Percentiles rank a stretch among this genome's conserved stretches.
Conservation (phyloP, 331 rosid genomes). For the Rhamnella rubrinervis region DNA sequence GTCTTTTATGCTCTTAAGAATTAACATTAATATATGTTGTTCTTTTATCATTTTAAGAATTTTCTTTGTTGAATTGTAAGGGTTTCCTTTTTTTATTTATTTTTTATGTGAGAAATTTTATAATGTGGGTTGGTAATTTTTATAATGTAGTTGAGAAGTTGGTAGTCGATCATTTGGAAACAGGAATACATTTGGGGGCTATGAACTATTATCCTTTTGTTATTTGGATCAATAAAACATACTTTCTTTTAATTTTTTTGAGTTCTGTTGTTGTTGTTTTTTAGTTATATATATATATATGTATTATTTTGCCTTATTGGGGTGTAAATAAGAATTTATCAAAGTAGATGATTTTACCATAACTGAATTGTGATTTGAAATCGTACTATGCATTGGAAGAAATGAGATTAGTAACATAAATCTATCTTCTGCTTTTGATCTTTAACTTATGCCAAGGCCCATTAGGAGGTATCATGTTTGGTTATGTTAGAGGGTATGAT, state of each 20-base stretch:
- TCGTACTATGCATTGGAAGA: background rate
- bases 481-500: slow-evolving; percentile 2
- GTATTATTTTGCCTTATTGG: no score
- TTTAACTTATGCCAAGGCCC: background rate
- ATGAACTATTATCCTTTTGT: background rate
- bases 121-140: slow-evolving; percentile 32
- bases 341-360: no score
- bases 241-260: background rate
- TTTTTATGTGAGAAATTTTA: slow-evolving; percentile 10
- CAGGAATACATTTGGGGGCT: background rate
- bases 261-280: background rate
- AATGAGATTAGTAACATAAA: background rate
- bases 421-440: background rate
- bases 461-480: slow-evolving; percentile 1
- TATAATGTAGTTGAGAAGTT: slow-evolving; percentile 30
- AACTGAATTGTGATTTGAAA: background rate
- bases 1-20: background rate
- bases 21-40: background rate
- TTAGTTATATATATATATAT: no score
- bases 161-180: slow-evolving; percentile 10
- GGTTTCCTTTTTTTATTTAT: background rate
- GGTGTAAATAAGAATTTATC: no score
- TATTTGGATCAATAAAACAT: background rate
- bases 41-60: background rate
- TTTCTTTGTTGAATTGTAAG: slow-evolving; percentile 7